Conservation (phyloP, 2,329 filamentous ascomycete species). For the Fusarium guadeloupense region DNA sequence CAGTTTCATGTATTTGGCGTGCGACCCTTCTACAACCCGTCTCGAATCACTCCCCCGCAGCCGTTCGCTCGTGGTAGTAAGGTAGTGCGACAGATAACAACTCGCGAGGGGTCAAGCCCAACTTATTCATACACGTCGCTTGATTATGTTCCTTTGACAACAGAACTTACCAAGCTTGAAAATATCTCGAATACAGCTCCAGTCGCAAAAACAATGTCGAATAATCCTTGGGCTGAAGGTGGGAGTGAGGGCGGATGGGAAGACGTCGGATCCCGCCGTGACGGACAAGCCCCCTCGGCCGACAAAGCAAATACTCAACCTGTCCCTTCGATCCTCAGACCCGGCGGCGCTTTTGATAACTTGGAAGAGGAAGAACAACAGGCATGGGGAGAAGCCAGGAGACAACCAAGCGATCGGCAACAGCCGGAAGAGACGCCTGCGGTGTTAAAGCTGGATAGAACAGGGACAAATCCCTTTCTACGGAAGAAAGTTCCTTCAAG, state of each 20-base stretch:
- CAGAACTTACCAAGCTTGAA: constrained; percentile 2
- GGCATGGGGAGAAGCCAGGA: constrained; percentile 45
- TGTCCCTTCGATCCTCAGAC: constrained; percentile 47
- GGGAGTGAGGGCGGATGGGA: constrained; percentile 38
- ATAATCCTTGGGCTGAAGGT: constrained; percentile 41
- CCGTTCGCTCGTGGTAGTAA: constrained; percentile 15
- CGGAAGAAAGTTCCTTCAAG: constrained; percentile 55
- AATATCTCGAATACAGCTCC: background rate
- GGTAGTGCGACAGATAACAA: constrained; percentile 20
- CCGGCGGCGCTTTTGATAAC: constrained; percentile 41
- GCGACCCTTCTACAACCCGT: constrained; percentile 9
- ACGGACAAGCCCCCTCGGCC: constrained; percentile 7
- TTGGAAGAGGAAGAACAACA: constrained; percentile 44
- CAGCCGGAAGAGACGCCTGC: constrained; percentile 43
- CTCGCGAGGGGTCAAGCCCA: constrained; percentile 1
- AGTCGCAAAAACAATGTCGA: constrained; percentile 25
- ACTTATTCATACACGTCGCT: background rate
- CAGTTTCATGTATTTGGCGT: constrained; percentile 16
- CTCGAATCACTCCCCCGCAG: constrained; percentile 30
- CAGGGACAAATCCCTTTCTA: constrained; percentile 63
- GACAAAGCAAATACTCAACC: constrained; percentile 13
- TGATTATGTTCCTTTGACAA: constrained; percentile 27
- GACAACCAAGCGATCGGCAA: constrained; percentile 16
- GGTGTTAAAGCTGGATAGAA: constrained; percentile 47
- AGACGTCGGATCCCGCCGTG: constrained; percentile 32